phyloP scores from a whole-genome alignment of 768 basidiomycete species.

The Pisolithus microcarpus region DNA sequence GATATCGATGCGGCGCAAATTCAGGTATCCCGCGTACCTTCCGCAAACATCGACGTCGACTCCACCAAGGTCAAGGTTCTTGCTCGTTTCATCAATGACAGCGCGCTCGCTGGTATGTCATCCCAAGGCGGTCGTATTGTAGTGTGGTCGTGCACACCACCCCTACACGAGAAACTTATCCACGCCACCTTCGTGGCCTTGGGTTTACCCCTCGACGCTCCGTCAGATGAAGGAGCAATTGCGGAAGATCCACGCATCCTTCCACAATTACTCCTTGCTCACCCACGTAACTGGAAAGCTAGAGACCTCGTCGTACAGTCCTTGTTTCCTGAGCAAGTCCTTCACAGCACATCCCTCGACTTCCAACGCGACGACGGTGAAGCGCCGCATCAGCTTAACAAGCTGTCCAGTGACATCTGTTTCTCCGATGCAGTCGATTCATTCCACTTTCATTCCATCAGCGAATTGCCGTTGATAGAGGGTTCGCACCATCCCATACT shows the following conservation, averaged over 20 bases:
- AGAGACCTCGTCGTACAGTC: conserved; percentile 9
- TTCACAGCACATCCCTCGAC: conserved; percentile 36
- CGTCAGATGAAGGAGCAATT: background rate
- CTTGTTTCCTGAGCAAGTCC: conserved; percentile 15
- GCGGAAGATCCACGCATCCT: conserved; percentile 6
- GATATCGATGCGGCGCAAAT: conserved; percentile 1
- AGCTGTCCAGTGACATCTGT: conserved; percentile 18
- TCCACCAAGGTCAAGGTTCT: conserved; percentile 9
- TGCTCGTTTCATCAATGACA: conserved; percentile 14
- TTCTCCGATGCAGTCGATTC: conserved; percentile 67
- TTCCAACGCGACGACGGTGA: conserved; percentile 35
- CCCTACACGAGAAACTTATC: conserved; percentile 19
- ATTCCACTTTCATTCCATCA: conserved; percentile 49
- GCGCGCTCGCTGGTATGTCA: conserved; percentile 18
- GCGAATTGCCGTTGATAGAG: conserved; percentile 15
- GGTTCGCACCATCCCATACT: conserved; percentile 12
- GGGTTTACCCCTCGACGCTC: conserved; percentile 13
- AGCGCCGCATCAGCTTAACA: conserved; percentile 20
- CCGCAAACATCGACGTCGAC: conserved; percentile 13
- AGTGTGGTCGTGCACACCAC: conserved; percentile 25
- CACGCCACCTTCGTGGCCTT: conserved; percentile 19
- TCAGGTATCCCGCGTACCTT: conserved; percentile 7
- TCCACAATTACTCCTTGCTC: conserved; percentile 24
- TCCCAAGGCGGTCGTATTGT: conserved; percentile 18
- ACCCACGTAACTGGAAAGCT: conserved; percentile 18